Conservation (phyloP, 1,284 basidiomycete genomes). For the Cystobasidium sp. region DNA sequence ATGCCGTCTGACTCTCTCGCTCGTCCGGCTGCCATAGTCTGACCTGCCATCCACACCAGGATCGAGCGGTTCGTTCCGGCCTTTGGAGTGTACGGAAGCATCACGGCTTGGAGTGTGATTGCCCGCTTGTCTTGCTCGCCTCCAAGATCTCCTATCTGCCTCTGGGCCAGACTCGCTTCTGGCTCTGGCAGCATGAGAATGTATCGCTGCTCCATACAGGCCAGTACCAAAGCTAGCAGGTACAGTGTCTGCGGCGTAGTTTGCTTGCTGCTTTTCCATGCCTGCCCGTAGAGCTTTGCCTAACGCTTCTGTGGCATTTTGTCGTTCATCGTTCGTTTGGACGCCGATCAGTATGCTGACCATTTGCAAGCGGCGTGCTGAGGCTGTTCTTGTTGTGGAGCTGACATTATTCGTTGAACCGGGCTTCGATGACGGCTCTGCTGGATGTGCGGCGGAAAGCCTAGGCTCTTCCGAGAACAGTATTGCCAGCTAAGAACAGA, state of each 20-base stretch:
- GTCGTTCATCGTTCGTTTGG: constrained; percentile 55
- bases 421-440: constrained; percentile 30
- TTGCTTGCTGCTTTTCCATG: constrained; percentile 20
- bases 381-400: constrained; percentile 23
- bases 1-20: not conserved
- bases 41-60: constrained; percentile 1
- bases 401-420: constrained; percentile 17
- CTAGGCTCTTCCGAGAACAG: constrained; percentile 15
- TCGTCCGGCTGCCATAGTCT: constrained; percentile 8
- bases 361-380: constrained; percentile 52
- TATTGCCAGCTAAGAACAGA: constrained; percentile 16
- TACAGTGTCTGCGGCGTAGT: not conserved
- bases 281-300: constrained; percentile 50
- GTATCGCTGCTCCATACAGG: constrained; percentile 27
- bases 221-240: constrained; percentile 7
- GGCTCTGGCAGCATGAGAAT: constrained; percentile 15
- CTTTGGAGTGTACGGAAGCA: not conserved
- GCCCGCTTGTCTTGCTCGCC: constrained; percentile 11
- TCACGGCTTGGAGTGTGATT: not conserved
- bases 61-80: constrained; percentile 2
- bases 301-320: constrained; percentile 54
- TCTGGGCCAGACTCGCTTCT: constrained; percentile 2
- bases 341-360: constrained; percentile 53
- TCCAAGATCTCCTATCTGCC: constrained; percentile 28
- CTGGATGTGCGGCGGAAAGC: constrained; percentile 20